phyloP scores from a whole-genome alignment of 352 stramenopile genomes.

The Plasmopara halstedii region DNA sequence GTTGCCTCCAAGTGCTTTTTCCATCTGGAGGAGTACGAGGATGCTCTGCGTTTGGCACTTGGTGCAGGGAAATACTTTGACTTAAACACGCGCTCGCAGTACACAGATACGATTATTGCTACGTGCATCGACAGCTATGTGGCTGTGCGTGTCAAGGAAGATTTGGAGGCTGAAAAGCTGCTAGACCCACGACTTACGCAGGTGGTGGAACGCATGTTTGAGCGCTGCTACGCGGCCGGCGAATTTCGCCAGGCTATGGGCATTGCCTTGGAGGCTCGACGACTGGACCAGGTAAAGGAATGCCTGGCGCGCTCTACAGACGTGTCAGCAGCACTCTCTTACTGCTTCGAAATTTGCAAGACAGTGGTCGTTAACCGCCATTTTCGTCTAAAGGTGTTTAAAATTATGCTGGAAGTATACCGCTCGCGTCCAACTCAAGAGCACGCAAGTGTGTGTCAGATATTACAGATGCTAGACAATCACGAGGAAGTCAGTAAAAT shows the following conservation, averaged over 20 bases:
- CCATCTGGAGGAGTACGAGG: constrained; percentile 97
- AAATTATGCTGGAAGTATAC: constrained; percentile 87
- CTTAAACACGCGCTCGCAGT: constrained; percentile 89
- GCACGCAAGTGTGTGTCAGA: constrained; percentile 77
- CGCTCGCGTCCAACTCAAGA: constrained; percentile 50
- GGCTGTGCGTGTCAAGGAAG: constrained; percentile 68
- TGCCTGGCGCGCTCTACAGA: constrained; percentile 81
- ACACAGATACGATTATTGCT: constrained; percentile 96
- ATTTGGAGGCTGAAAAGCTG: constrained; percentile 60
- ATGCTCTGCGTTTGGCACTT: constrained; percentile 92
- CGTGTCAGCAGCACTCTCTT: constrained; percentile 71
- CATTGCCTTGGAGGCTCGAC: constrained; percentile 93
- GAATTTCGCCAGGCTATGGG: constrained; percentile 96
- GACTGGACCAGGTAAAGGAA: constrained; percentile 90
- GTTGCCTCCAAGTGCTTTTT: constrained; percentile 97
- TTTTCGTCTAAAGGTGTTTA: constrained; percentile 93
- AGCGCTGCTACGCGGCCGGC: constrained; percentile 91
- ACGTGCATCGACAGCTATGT: constrained; percentile 98
- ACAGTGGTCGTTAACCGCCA: constrained; percentile 88
- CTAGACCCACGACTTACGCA: constrained; percentile 89
- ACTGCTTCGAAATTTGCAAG: constrained; percentile 92
- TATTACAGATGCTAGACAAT: constrained; percentile 85
- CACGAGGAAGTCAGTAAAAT: constrained; percentile 81
- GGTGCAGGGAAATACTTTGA: constrained; percentile 94
- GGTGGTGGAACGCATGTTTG: constrained; percentile 97